Base-by-base conservation (phyloP, 257 asterid genomes). In the Nicotiana otophora region DNA sequence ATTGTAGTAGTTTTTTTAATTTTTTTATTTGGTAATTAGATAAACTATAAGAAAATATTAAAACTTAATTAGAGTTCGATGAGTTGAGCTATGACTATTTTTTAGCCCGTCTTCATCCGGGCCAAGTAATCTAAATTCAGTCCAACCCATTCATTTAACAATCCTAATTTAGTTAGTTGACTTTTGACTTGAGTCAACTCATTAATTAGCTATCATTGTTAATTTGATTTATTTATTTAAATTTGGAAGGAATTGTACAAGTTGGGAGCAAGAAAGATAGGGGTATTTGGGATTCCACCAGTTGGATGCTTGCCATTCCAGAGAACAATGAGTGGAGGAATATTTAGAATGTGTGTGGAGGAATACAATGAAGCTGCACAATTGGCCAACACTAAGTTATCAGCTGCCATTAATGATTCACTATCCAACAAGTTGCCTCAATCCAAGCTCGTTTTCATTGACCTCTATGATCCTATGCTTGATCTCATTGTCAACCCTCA, bases 221-320 rank as follows among this genome's bases (percentile, higher is more conserved):
- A 53, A 76, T 54, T 54, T 77, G 9, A 10, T 61, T 78, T 19
- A 61, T 77, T 31, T 55, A 26, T 31, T n/a, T 79, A 7, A 7
- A 34, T 81, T 78, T 80, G 46, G 77, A 78, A 94, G 98, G 93
- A 88, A 6, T 83, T 94, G 82, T 90, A 94, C 67, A 36, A 70
- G 57, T 16, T 88, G 23, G 96, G 98, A n/a, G 94, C 87, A 31
- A 90, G 93, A 1, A 86, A 89, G 83, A 88, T 94, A 20, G 91
- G 84, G 5, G 88, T 92, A 60, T 78, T 89, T n/a, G 87, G 97
- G 28, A 72, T 94, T 31, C 97, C 97, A 5, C 94, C 98, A 31
- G 66, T 90, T 3, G 98, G 98, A 17, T 94, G 98, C 55, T 28
- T 94, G 79, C 98, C 98, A 63, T 89, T 90, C 30, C 94, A 91